phyloP scores from a whole-genome alignment of 2,329 filamentous ascomycete species.

The Sporothrix humicola region DNA sequence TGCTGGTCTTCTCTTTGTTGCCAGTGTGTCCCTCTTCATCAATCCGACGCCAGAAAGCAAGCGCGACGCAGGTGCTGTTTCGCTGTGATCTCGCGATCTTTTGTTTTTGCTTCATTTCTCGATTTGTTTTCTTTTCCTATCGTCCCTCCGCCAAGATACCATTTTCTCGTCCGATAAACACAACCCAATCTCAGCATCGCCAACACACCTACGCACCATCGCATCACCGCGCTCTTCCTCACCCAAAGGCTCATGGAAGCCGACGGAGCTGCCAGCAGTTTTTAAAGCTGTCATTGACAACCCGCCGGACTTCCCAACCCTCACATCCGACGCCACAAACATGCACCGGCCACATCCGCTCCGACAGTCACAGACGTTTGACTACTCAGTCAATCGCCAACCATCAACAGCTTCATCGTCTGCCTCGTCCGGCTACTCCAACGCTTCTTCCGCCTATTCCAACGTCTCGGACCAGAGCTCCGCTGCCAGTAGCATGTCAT shows the following conservation, averaged over 20 bases:
- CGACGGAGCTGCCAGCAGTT: slow-evolving; percentile 29
- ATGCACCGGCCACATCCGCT: slow-evolving; percentile 64
- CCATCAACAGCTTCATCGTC: slow-evolving; percentile 73
- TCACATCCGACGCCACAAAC: slow-evolving; percentile 47
- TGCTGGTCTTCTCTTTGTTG: slow-evolving; percentile 1
- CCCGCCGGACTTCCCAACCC: slow-evolving; percentile 32
- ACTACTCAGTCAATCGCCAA: slow-evolving; percentile 62
- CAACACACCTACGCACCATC: neutral
- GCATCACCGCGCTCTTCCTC: neutral
- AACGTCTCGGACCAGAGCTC: slow-evolving; percentile 46
- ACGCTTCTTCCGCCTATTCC: slow-evolving; percentile 56
- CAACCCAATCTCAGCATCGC: neutral
- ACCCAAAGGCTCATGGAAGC: slow-evolving; percentile 30
- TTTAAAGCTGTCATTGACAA: slow-evolving; percentile 41
- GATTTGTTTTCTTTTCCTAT: neutral
- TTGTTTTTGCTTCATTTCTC: slow-evolving; percentile 28
- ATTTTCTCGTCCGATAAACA: neutral
- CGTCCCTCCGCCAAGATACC: neutral
- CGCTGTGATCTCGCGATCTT: slow-evolving; percentile 29
- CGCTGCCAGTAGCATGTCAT: slow-evolving; percentile 72
- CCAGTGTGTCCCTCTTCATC: neutral
- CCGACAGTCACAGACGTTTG: slow-evolving; percentile 60
- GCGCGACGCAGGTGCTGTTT: slow-evolving; percentile 29
- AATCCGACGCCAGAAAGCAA: slow-evolving; percentile 6
- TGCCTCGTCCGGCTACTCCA: slow-evolving; percentile 72